Evolutionary conservation across 306 rosid species (phyloP).

Genomic region (Luffa acutangula): DNA sequence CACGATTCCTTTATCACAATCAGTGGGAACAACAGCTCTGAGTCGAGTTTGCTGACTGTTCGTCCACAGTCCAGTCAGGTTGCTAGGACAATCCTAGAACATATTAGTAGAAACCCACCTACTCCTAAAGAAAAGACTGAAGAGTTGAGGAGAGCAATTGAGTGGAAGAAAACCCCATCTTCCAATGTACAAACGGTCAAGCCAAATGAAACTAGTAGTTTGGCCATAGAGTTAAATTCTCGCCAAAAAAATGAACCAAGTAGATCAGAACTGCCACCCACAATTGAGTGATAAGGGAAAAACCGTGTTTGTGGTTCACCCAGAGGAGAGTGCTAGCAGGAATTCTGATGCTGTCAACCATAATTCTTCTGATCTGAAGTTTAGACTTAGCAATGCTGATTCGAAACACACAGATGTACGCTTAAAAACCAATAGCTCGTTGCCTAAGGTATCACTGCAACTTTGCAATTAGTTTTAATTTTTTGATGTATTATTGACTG

Average conservation of each 20-base stretch:
- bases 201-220: slow-evolving; percentile 32
- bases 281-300: slow-evolving; percentile 24
- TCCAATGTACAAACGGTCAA: slow-evolving; percentile 22
- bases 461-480: neutral
- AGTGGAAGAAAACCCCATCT: slow-evolving; percentile 47
- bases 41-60: slow-evolving; percentile 30
- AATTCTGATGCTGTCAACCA: slow-evolving; percentile 19
- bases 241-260: slow-evolving; percentile 17
- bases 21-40: slow-evolving; percentile 22
- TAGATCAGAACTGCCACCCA: slow-evolving; percentile 22
- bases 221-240: slow-evolving; percentile 20
- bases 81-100: slow-evolving; percentile 82
- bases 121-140: slow-evolving; percentile 68
- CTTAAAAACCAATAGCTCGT: neutral
- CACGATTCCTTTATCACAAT: slow-evolving; percentile 13
- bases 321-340: slow-evolving; percentile 16
- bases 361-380: slow-evolving; percentile 22
- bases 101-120: slow-evolving; percentile 55
- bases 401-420: neutral
- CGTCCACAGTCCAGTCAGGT: slow-evolving; percentile 60
- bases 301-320: neutral
- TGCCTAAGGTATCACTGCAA: neutral
- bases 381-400: slow-evolving; percentile 17
- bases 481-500: neutral
- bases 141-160: slow-evolving; percentile 57